Percentiles rank a stretch among this genome's conserved stretches.
These are phyloP conservation scores for Nepenthes alata DNA, from an alignment of 179 eudicot genomes.

Conservation along the genomic window DNA sequence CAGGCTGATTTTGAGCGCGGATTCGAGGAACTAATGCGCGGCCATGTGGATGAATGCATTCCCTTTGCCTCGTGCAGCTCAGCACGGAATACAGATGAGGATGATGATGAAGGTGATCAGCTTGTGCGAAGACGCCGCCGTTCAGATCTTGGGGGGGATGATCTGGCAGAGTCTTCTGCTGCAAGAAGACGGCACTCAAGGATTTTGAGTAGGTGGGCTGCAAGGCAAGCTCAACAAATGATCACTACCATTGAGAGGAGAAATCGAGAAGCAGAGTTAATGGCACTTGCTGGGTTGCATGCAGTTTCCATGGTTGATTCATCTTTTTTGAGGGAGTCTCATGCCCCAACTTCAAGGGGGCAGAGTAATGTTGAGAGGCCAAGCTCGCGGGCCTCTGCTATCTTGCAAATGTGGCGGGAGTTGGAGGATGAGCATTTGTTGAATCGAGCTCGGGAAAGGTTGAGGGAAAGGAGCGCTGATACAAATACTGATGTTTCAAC, in stretches of 20 bases:
- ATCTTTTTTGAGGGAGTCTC: constrained; percentile 82
- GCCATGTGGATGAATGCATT: constrained; percentile 78
- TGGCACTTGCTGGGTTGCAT: constrained; percentile 93
- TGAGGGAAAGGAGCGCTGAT: constrained; percentile 56
- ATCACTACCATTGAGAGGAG: constrained; percentile 92
- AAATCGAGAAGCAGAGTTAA: constrained; percentile 79
- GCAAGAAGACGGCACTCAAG: constrained; percentile 87
- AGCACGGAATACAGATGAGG: constrained; percentile 52
- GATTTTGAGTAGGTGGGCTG: constrained; percentile 91
- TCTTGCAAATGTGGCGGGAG: constrained; percentile 98
- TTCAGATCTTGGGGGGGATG: constrained; percentile 92
- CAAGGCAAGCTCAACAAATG: constrained; percentile 94
- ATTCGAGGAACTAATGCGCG: constrained; percentile 63
- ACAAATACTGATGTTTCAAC: constrained; percentile 54
- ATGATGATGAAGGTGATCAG: constrained; percentile 78
- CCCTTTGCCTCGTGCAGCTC: constrained; percentile 85
- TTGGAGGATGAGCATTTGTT: constrained; percentile 81
- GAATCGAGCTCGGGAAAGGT: constrained; percentile 64
- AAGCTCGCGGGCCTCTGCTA: constrained; percentile 59
- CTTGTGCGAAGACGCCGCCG: constrained; percentile 75
- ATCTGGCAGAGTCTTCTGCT: constrained; percentile 92
- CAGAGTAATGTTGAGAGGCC: constrained; percentile 68
- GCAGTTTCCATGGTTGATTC: constrained; percentile 97
- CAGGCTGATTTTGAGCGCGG: constrained; percentile 62
- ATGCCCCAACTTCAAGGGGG: constrained; percentile 64